Conservation (phyloP, 139 green algal species). For the Yamagishiella unicocca region DNA sequence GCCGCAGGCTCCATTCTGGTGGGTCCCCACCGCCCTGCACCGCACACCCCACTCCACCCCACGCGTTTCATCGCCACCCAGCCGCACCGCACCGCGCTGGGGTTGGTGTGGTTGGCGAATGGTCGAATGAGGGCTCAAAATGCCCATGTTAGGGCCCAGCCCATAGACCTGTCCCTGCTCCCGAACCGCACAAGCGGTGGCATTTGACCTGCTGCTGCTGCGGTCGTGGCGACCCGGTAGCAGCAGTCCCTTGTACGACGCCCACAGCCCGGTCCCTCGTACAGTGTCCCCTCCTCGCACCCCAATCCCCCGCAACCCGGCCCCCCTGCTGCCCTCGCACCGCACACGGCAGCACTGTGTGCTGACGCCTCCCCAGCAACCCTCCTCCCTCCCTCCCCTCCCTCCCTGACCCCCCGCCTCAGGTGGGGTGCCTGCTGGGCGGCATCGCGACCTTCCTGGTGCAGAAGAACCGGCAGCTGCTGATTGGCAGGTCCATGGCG, state of each 20-base stretch:
- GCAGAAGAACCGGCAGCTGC: slow-evolving; percentile 85
- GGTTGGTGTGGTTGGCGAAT: not conserved
- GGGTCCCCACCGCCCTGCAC: not conserved
- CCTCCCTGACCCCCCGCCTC: not conserved
- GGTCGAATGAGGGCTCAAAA: not conserved
- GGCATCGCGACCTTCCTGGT: slow-evolving; percentile 89
- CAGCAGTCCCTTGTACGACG: not conserved
- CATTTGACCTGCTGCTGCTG: not conserved
- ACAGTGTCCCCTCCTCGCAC: not conserved
- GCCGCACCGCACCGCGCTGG: not conserved
- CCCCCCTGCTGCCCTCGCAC: not conserved
- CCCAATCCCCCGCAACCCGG: not conserved
- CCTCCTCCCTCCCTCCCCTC: not conserved
- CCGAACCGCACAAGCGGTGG: no score
- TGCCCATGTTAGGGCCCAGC: no score
- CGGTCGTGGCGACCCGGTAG: not conserved
- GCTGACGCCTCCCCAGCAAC: not conserved
- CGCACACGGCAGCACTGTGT: not conserved
- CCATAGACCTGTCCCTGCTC: no score
- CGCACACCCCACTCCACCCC: not conserved
- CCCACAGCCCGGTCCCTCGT: not conserved
- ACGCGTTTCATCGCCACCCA: not conserved
- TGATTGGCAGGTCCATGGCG: slow-evolving; percentile 85
- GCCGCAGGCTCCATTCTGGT: slow-evolving; percentile 88
- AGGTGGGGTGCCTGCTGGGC: slow-evolving; percentile 81